These are phyloP conservation scores for Chlorokybus atmophyticus DNA, from an alignment of 139 green algal genomes.

Conservation along the genomic window DNA sequence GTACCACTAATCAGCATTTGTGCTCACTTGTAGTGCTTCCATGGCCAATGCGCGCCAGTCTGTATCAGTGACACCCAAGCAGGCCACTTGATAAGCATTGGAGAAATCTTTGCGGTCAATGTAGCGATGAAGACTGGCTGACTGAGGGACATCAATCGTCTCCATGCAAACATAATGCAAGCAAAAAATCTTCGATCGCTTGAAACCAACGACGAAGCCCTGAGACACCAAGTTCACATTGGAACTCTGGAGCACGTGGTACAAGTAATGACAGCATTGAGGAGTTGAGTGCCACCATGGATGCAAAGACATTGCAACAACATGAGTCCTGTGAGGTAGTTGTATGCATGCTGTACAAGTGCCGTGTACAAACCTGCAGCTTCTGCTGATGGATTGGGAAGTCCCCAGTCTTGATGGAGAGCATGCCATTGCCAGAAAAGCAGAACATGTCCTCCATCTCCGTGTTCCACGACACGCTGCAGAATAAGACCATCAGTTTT, in stretches of 20 bases:
- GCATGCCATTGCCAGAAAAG: constrained; percentile 54
- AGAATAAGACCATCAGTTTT: too few species aligned
- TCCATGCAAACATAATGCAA: constrained; percentile 59
- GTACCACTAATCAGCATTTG: too few species aligned
- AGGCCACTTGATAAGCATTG: constrained; percentile 46
- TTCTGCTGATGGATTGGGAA: constrained; percentile 62
- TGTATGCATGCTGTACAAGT: not conserved
- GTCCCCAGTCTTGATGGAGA: constrained; percentile 61
- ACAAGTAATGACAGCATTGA: too few species aligned
- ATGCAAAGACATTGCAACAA: too few species aligned
- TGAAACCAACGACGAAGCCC: constrained; percentile 57
- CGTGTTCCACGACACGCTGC: constrained; percentile 64
- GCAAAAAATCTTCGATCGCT: constrained; percentile 66
- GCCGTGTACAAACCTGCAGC: constrained; percentile 41
- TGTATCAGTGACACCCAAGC: constrained; percentile 60
- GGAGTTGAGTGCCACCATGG: too few species aligned
- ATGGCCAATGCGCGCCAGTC: constrained; percentile 58
- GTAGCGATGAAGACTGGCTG: constrained; percentile 47
- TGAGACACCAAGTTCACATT: too few species aligned
- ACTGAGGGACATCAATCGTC: constrained; percentile 65
- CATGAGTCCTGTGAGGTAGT: not conserved
- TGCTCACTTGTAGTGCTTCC: constrained; percentile 46
- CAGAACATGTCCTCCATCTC: constrained; percentile 76
- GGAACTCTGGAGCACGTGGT: too few species aligned
- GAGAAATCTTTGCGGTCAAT: constrained; percentile 41